Evolutionary conservation across 2,329 filamentous ascomycete species (phyloP).

Genomic region (Ascosphaera apis): DNA sequence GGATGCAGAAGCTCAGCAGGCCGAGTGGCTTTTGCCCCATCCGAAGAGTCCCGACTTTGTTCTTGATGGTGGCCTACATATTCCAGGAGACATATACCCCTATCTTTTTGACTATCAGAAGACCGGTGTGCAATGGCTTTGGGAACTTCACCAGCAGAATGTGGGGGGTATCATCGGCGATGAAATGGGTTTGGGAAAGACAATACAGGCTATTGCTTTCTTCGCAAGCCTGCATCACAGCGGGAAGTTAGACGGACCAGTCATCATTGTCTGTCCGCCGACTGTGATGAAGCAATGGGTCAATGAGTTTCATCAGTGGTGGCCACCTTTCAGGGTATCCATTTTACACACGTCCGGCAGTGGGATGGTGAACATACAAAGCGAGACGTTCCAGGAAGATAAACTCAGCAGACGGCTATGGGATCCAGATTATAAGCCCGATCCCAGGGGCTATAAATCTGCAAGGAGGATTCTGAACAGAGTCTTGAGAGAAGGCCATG

Average conservation of each 20-base stretch:
- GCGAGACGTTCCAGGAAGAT: slow-evolving; percentile 38
- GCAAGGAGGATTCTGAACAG: slow-evolving; percentile 62
- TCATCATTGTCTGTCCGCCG: slow-evolving; percentile 79
- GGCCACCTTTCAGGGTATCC: slow-evolving; percentile 91
- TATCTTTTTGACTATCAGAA: slow-evolving; percentile 94
- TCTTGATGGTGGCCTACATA: slow-evolving; percentile 50
- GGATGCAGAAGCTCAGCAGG: slow-evolving; percentile 10
- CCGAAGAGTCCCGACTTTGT: slow-evolving; percentile 56
- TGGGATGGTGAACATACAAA: slow-evolving; percentile 66
- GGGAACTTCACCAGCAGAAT: slow-evolving; percentile 69
- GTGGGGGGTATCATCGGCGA: slow-evolving; percentile 91
- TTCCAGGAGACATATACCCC: slow-evolving; percentile 83
- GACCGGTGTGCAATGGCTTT: slow-evolving; percentile 88
- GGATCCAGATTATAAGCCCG: slow-evolving; percentile 13
- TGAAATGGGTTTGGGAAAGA: slow-evolving; percentile 98
- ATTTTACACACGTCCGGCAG: slow-evolving; percentile 90
- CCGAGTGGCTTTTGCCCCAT: slow-evolving; percentile 69
- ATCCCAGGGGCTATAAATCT: slow-evolving; percentile 26
- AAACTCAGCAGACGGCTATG: slow-evolving; percentile 34
- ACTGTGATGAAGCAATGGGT: slow-evolving; percentile 97
- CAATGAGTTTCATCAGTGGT: slow-evolving; percentile 96
- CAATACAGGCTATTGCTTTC: slow-evolving; percentile 58
- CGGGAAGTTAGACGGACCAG: slow-evolving; percentile 57
- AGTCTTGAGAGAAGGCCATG: slow-evolving; percentile 65
- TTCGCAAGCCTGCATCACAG: slow-evolving; percentile 84